Evolutionary conservation across 1,139 yeast genomes (phyloP).

Genomic region (Saccharomyces hybrid): DNA sequence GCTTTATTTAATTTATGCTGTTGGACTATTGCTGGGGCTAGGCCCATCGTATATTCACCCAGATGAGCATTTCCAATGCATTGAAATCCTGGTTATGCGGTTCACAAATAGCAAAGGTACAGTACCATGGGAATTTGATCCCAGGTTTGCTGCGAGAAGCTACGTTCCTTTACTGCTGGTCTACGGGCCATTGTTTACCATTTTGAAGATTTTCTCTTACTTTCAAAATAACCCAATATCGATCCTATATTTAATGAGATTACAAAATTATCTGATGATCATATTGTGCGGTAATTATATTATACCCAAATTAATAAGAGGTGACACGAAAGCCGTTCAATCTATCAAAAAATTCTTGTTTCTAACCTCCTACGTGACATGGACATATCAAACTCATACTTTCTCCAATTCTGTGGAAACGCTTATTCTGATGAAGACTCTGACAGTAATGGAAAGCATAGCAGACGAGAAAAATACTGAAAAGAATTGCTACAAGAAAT

Average conservation of each 20-base stretch:
- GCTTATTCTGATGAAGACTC: slow-evolving; percentile 47
- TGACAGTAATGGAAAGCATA: slow-evolving; percentile 35
- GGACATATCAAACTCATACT: slow-evolving; percentile 78
- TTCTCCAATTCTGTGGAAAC: slow-evolving; percentile 88
- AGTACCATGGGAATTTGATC: slow-evolving; percentile 80
- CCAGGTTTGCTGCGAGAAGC: slow-evolving; percentile 60
- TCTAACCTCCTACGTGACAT: slow-evolving; percentile 71
- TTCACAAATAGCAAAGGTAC: slow-evolving; percentile 47
- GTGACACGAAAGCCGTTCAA: slow-evolving; percentile 19
- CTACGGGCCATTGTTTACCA: slow-evolving; percentile 55
- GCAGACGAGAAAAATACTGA: slow-evolving; percentile 3
- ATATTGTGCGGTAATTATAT: slow-evolving; percentile 23
- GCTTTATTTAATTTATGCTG: slow-evolving; percentile 8
- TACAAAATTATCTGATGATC: slow-evolving; percentile 48
- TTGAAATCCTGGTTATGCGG: slow-evolving; percentile 52
- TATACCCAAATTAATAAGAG: neutral
- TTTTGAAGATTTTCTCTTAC: slow-evolving; percentile 14
- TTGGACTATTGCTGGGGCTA: slow-evolving; percentile 55
- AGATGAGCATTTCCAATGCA: slow-evolving; percentile 90
- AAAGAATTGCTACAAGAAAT: slow-evolving; percentile 12
- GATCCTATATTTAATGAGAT: slow-evolving; percentile 50
- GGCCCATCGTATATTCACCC: slow-evolving; percentile 90
- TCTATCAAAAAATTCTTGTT: slow-evolving; percentile 55
- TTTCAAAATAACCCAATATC: slow-evolving; percentile 35
- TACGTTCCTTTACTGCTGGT: slow-evolving; percentile 57